phyloP scores from a whole-genome alignment of 495 filamentous ascomycete genomes.

The Oleoguttula mirabilis region DNA sequence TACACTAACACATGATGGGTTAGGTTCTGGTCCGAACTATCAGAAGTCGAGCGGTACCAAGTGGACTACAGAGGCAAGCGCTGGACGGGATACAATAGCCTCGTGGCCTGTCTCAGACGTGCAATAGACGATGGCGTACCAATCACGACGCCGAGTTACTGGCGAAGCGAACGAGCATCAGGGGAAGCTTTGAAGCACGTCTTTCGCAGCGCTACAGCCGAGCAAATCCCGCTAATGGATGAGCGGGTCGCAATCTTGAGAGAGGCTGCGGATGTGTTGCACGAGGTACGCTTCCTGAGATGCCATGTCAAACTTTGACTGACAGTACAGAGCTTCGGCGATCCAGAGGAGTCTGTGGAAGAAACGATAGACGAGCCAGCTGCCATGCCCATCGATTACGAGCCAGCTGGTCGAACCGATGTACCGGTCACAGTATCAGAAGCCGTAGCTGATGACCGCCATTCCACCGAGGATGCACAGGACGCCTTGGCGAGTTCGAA shows the following conservation, averaged over 20 bases:
- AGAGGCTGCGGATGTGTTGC: conserved; percentile 73
- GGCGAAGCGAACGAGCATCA: conserved; percentile 64
- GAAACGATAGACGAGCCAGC: too few relatives aligned
- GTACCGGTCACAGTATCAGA: too few relatives aligned
- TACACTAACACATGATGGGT: background rate
- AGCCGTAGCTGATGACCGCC: too few relatives aligned
- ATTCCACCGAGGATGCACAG: too few relatives aligned
- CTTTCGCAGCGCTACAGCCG: conserved; percentile 75
- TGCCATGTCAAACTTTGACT: conserved; percentile 1
- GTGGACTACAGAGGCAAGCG: conserved; percentile 65
- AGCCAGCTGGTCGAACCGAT: too few relatives aligned
- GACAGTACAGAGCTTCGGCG: conserved; percentile 13
- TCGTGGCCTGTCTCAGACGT: conserved; percentile 75
- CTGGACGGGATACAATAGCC: conserved; percentile 93
- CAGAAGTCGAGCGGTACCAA: conserved; percentile 53
- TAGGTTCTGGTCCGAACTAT: conserved; percentile 73
- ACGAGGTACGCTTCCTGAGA: conserved; percentile 49
- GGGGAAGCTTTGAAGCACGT: conserved; percentile 61
- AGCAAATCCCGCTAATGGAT: conserved; percentile 73
- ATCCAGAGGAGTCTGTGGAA: conserved; percentile 3
- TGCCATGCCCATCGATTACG: too few relatives aligned
- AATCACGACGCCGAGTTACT: conserved; percentile 80
- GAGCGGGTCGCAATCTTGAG: conserved; percentile 69
- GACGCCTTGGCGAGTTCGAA: too few relatives aligned
- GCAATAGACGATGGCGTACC: conserved; percentile 89